Percentiles rank a stretch among this genome's conserved stretches.
Conservation (phyloP, 1,284 basidiomycete genomes). For the Microstroma glucosiphilum region DNA sequence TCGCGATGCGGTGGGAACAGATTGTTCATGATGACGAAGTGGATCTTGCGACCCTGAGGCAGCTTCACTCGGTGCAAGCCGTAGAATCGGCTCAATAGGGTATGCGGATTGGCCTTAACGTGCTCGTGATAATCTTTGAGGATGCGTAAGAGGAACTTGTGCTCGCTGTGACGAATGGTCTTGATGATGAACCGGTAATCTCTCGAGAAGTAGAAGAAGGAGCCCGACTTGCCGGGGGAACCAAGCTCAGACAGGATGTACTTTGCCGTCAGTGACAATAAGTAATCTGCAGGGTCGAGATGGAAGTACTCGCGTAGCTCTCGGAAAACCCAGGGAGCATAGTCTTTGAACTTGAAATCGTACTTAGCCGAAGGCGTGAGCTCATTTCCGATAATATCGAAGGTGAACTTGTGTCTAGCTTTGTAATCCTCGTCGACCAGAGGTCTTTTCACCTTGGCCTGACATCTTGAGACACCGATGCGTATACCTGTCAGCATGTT, state of each 20-base stretch:
- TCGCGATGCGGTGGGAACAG: conserved; percentile 95
- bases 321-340: conserved; percentile 95
- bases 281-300: conserved; percentile 92
- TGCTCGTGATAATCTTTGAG: conserved; percentile 81
- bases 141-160: conserved; percentile 83
- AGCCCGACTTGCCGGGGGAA: conserved; percentile 96
- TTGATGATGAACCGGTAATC: conserved; percentile 99
- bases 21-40: conserved; percentile 99
- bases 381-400: conserved; percentile 96
- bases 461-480: conserved; percentile 88
- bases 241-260: conserved; percentile 97
- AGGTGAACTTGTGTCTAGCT: conserved; percentile 89
- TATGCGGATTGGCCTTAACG: conserved; percentile 85
- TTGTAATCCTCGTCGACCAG: conserved; percentile 80
- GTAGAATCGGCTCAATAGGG: conserved; percentile 86
- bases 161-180: conserved; percentile 88
- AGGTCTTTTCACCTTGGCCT: conserved; percentile 82
- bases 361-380: conserved; percentile 91
- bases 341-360: conserved; percentile 99
- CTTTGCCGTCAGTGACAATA: conserved; percentile 89
- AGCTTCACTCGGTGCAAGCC: conserved; percentile 95
- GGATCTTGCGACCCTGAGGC: conserved; percentile 86
- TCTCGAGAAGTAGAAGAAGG: conserved; percentile 97
- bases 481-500: conserved; percentile 99
- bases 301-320: conserved; percentile 89